A percentile compares a stretch with the other conserved stretches of the same genome.
These are phyloP conservation scores for Eucommia ulmoides DNA, from an alignment of 257 asterid genomes.

Conservation along the genomic window DNA sequence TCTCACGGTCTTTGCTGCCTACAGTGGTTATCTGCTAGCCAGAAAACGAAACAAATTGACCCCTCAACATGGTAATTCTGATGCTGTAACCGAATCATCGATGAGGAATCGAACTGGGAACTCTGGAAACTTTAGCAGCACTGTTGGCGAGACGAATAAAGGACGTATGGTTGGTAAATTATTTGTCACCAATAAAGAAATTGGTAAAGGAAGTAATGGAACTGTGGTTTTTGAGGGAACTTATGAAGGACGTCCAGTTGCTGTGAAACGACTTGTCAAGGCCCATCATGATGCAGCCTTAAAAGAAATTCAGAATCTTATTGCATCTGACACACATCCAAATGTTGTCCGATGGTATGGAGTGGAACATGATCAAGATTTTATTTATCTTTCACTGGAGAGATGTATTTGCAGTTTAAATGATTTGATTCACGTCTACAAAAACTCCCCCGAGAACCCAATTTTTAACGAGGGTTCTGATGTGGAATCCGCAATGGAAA, in stretches of 20 bases:
- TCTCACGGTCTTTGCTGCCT: slow-evolving; percentile 21
- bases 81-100: slow-evolving; percentile 15
- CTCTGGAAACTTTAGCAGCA: slow-evolving; percentile 41
- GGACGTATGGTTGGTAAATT: slow-evolving; percentile 68
- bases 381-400: slow-evolving; percentile 84
- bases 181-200: slow-evolving; percentile 57
- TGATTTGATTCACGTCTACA: slow-evolving; percentile 57
- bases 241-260: slow-evolving; percentile 77
- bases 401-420: slow-evolving; percentile 77
- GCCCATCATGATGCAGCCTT: slow-evolving; percentile 75
- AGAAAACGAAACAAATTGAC: slow-evolving; percentile 16
- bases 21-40: slow-evolving; percentile 15
- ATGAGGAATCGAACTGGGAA: slow-evolving; percentile 56
- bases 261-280: slow-evolving; percentile 91
- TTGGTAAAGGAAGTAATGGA: slow-evolving; percentile 91
- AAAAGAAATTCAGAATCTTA: slow-evolving; percentile 83
- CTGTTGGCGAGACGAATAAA: slow-evolving; percentile 29
- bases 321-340: slow-evolving; percentile 79
- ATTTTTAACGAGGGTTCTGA: slow-evolving; percentile 23
- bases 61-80: slow-evolving; percentile 13
- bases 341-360: slow-evolving; percentile 89
- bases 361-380: slow-evolving; percentile 83
- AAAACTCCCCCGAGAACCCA: slow-evolving; percentile 30
- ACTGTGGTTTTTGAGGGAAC: slow-evolving; percentile 85
- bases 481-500: slow-evolving; percentile 26